phyloP scores from a whole-genome alignment of 345 rosid species.

The Euphorbia lathyris region DNA sequence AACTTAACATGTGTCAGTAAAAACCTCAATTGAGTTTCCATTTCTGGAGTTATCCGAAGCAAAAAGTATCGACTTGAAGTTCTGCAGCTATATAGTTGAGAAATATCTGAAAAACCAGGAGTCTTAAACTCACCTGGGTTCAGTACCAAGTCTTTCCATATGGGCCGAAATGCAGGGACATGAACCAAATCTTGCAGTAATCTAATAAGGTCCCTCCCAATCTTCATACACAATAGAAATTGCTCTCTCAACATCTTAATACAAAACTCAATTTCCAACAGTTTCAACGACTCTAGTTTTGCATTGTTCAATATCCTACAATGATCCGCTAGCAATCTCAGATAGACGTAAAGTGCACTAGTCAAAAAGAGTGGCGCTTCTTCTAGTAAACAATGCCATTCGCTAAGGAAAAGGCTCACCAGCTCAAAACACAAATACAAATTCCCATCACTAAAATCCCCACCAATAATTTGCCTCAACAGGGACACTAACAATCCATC shows the following conservation, averaged over 20 bases:
- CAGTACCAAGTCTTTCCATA: constrained; percentile 60
- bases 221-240: constrained; percentile 50
- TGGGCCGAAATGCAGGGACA: constrained; percentile 52
- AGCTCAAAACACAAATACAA: constrained; percentile 74
- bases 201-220: constrained; percentile 73
- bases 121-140: constrained; percentile 42
- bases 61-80: constrained; percentile 65
- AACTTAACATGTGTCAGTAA: constrained; percentile 68
- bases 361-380: constrained; percentile 55
- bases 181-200: constrained; percentile 75
- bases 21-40: constrained; percentile 72
- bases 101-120: constrained; percentile 40
- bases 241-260: constrained; percentile 73
- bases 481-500: constrained; percentile 49
- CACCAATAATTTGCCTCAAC: constrained; percentile 59
- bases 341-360: constrained; percentile 58
- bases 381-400: constrained; percentile 57
- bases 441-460: constrained; percentile 69
- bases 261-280: constrained; percentile 63
- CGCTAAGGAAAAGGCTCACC: constrained; percentile 40
- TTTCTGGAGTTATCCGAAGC: constrained; percentile 60
- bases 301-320: constrained; percentile 37
- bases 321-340: constrained; percentile 70
- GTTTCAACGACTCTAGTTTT: constrained; percentile 45
- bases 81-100: constrained; percentile 46